Percentiles rank a stretch among this genome's conserved stretches.
Conservation (phyloP, 2,329 filamentous ascomycete genomes). For the Cladophialophora carrionii region DNA sequence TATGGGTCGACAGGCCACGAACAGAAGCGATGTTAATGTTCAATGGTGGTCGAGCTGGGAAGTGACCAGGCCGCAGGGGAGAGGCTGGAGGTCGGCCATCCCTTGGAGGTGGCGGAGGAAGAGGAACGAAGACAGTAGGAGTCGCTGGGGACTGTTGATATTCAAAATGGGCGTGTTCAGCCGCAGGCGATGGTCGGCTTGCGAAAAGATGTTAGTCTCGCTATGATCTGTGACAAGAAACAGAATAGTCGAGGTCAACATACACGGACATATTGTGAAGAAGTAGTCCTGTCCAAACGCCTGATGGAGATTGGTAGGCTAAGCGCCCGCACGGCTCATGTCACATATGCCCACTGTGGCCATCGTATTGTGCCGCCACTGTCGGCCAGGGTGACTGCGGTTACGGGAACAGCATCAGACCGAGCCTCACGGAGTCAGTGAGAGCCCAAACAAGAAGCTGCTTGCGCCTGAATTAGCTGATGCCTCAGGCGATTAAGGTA, state of each 20-base stretch:
- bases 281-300: constrained; percentile 17
- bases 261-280: constrained; percentile 31
- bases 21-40: constrained; percentile 47
- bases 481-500: neutral
- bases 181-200: constrained; percentile 29
- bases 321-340: constrained; percentile 32
- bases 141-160: constrained; percentile 28
- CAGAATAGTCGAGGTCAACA: constrained; percentile 18
- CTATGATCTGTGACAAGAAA: constrained; percentile 19
- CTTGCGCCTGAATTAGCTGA: constrained; percentile 1
- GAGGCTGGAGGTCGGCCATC: constrained; percentile 43
- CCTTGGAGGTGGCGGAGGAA: constrained; percentile 39
- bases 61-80: constrained; percentile 49
- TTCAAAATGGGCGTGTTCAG: constrained; percentile 21
- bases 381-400: constrained; percentile 12
- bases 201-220: constrained; percentile 25
- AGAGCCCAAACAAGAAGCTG: constrained; percentile 12
- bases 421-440: constrained; percentile 1
- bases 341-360: constrained; percentile 25
- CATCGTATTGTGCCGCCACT: constrained; percentile 14
- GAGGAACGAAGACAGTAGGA: constrained; percentile 27
- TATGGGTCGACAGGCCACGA: constrained; percentile 40
- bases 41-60: constrained; percentile 48
- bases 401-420: constrained; percentile 6
- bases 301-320: constrained; percentile 30